Evolutionary conservation across 176 grass and related monocot species (phyloP).

Genomic region (Musa itinerans): DNA sequence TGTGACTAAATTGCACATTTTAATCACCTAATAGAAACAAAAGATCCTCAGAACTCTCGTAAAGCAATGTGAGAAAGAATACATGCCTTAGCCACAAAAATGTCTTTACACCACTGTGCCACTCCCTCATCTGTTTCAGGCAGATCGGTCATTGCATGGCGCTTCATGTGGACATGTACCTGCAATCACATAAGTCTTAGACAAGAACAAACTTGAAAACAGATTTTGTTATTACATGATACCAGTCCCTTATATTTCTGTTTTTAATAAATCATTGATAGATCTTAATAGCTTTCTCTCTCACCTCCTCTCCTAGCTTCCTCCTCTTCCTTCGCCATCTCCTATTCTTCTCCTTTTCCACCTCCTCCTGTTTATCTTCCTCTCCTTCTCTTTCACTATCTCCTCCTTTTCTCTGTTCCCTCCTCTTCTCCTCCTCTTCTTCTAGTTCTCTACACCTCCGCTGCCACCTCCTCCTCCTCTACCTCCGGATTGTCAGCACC

Average conservation of each 20-base stretch:
- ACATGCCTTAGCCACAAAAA: constrained; percentile 81
- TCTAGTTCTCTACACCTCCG: too few species aligned
- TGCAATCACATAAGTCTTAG: constrained; percentile 10
- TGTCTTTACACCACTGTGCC: constrained; percentile 83
- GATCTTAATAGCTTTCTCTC: too few species aligned
- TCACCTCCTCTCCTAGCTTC: too few species aligned
- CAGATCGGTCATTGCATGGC: constrained; percentile 72
- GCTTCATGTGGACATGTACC: constrained; percentile 93
- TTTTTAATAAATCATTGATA: neutral
- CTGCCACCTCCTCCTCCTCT: too few species aligned
- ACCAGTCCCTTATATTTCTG: neutral
- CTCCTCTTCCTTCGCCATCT: too few species aligned
- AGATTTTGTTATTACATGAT: neutral
- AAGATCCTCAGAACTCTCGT: constrained; percentile 24
- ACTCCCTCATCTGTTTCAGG: constrained; percentile 70
- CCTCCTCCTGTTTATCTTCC: too few species aligned
- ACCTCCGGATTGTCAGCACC: too few species aligned
- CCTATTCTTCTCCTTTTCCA: too few species aligned
- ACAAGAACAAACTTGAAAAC: neutral
- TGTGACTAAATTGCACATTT: neutral
- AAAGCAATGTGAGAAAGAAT: neutral
- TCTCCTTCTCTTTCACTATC: too few species aligned
- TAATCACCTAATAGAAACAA: constrained; percentile 4
- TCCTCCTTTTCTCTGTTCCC: too few species aligned
- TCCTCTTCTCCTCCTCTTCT: too few species aligned